Conservation (phyloP, 768 basidiomycete genomes). For the Tricholoma bakamatsutake region DNA sequence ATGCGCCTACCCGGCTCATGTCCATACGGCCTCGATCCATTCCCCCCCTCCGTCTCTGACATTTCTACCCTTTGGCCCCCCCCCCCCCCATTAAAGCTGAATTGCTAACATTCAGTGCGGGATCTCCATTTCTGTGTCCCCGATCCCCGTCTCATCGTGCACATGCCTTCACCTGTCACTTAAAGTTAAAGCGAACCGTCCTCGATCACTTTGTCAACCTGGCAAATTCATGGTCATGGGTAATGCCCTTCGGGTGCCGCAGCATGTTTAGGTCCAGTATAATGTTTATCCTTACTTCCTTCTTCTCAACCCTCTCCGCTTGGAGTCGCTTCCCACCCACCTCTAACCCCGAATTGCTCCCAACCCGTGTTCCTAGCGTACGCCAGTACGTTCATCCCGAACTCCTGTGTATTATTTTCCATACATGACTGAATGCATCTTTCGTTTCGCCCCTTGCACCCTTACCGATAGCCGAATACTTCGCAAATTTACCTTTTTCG, state of each 20-base stretch:
- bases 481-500: too few species aligned
- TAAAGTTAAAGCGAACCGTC: background rate
- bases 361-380: too few species aligned
- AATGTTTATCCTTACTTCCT: background rate
- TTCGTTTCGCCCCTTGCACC: too few species aligned
- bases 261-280: background rate
- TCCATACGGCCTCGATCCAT: background rate
- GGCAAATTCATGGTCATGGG: too few species aligned
- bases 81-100: background rate
- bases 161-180: background rate
- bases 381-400: too few species aligned
- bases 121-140: background rate
- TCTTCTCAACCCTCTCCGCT: too few species aligned
- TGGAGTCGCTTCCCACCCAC: background rate
- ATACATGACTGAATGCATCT: too few species aligned
- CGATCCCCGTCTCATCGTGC: too few species aligned
- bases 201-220: too few species aligned
- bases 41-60: background rate
- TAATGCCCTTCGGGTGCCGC: background rate
- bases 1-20: background rate
- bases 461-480: too few species aligned
- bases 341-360: background rate
- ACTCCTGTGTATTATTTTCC: too few species aligned
- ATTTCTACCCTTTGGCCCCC: background rate
- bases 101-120: background rate